These are phyloP conservation scores for Trypanosoma avium DNA, from an alignment of 208 protist species.

Conservation along the genomic window DNA sequence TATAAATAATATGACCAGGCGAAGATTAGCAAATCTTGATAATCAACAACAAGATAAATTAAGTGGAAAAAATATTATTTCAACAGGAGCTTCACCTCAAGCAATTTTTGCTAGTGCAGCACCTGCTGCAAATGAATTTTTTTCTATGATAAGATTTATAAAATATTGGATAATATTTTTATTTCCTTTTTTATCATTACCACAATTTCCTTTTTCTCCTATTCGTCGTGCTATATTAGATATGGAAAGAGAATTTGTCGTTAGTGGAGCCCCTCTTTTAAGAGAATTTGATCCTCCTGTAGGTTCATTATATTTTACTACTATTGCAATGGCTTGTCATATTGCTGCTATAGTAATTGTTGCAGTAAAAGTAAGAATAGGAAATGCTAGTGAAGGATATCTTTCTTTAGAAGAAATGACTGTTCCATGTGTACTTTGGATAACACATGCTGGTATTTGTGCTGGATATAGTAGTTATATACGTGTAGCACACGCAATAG, in stretches of 20 bases:
- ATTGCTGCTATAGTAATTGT: slow-evolving; percentile 58
- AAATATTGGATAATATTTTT: slow-evolving; percentile 54
- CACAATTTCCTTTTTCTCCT: slow-evolving; percentile 47
- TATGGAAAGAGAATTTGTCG: slow-evolving; percentile 81
- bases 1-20: background rate
- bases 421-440: slow-evolving; percentile 69
- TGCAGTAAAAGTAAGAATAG: slow-evolving; percentile 39
- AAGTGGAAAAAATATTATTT: background rate
- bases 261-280: slow-evolving; percentile 71
- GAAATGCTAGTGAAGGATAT: slow-evolving; percentile 36
- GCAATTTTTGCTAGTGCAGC: slow-evolving; percentile 56
- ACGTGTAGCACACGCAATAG: slow-evolving; percentile 61
- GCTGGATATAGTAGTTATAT: slow-evolving; percentile 62
- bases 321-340: slow-evolving; percentile 47
- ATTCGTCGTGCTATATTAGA: slow-evolving; percentile 53
- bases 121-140: slow-evolving; percentile 51
- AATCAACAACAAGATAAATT: background rate
- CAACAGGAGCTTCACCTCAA: slow-evolving; percentile 22
- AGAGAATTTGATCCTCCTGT: slow-evolving; percentile 61
- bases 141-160: slow-evolving; percentile 38
- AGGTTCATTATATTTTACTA: slow-evolving; percentile 40
- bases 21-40: background rate
- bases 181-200: slow-evolving; percentile 75
- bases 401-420: slow-evolving; percentile 62
- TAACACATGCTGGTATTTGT: slow-evolving; percentile 40